Conservation (phyloP, 1,284 basidiomycete genomes). For the Rhodotorula sp. region DNA sequence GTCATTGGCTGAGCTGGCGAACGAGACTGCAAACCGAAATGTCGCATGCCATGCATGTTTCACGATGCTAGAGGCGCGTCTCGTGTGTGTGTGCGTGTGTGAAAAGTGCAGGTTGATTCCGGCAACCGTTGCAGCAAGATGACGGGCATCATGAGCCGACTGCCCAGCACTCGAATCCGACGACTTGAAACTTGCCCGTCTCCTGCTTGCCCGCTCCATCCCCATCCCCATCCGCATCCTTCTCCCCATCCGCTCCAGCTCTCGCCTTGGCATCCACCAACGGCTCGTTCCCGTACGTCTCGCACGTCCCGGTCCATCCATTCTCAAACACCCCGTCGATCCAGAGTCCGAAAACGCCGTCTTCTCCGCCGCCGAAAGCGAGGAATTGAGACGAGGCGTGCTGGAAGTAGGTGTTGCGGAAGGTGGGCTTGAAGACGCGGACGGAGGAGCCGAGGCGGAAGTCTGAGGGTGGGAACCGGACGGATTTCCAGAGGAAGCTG, state of each 20-base stretch:
- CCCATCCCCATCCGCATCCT: not conserved
- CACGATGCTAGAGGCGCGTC: too few species aligned
- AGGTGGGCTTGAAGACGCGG: conserved; percentile 79
- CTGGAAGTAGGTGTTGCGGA: conserved; percentile 84
- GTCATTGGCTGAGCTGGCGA: conserved; percentile 40
- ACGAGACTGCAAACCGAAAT: not conserved
- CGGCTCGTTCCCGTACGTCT: conserved; percentile 79
- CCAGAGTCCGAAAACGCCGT: conserved; percentile 83
- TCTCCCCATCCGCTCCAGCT: not conserved
- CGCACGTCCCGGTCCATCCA: conserved; percentile 78
- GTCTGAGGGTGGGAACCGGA: conserved; percentile 43
- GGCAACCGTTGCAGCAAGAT: too few species aligned
- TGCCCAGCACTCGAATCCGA: conserved; percentile 42
- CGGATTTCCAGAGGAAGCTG: conserved; percentile 71
- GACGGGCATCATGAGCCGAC: conserved; percentile 18
- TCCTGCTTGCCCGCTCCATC: not conserved
- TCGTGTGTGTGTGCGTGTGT: too few species aligned
- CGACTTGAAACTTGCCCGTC: conserved; percentile 39
- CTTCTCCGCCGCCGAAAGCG: conserved; percentile 80
- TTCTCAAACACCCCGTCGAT: conserved; percentile 77
- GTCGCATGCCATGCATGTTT: too few species aligned
- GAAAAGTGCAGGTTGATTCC: too few species aligned
- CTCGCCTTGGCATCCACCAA: conserved; percentile 7
- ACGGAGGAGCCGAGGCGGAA: conserved; percentile 52
- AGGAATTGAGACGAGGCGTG: conserved; percentile 63